Base-by-base conservation (phyloP, 2,329 filamentous ascomycete genomes). In the Fonsecaea multimorphosa region DNA sequence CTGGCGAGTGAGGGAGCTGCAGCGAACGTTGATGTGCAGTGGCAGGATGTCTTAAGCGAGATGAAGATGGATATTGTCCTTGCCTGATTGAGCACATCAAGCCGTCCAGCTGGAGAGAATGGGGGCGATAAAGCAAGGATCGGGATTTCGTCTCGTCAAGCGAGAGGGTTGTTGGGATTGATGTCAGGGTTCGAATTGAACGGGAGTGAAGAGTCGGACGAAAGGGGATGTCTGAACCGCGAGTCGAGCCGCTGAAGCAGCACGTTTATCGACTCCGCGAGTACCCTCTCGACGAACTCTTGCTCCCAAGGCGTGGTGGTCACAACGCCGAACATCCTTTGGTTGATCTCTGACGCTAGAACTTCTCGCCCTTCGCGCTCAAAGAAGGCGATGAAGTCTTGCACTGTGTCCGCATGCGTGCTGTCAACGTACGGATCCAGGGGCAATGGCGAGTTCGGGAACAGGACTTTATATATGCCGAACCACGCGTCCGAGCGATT, bases 51-150 rank as follows among this genome's bases (percentile, higher is more conserved):
- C n/a, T 73, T 75, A 27, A 71, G 68, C 16, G 70, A 76, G 55
- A 70, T 73, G n/a, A 72, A 73, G 12, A 76, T 76, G 67, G 76
- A 78, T 59, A 75, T 78, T 12, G 74, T 75, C 68, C 70, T 75
- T 46, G 73, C 65, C 31, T 67, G 57, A 55, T 29, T 19, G 29
- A 9, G 40, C 2, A 24, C 36, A 40, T 4, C n/a, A 24, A 46
- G 9, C 19, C 4, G 9, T 8, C 44, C 22, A 3, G 2, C 19
- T 49, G 44, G 27, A 27, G 4, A 16, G 9, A 14, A 14, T 12
- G 22, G 40, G 12, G 19, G 19, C 9, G 22, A 49, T 24, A 14
- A 27, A 24, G 16, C 5, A 9, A 49, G n/a, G 16, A 14, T 49
- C 11, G 9, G 12, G 7, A 24, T 19, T 49, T 49, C 19, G 22